Conservation (phyloP, 768 basidiomycete species). For the Jaapia argillacea region DNA sequence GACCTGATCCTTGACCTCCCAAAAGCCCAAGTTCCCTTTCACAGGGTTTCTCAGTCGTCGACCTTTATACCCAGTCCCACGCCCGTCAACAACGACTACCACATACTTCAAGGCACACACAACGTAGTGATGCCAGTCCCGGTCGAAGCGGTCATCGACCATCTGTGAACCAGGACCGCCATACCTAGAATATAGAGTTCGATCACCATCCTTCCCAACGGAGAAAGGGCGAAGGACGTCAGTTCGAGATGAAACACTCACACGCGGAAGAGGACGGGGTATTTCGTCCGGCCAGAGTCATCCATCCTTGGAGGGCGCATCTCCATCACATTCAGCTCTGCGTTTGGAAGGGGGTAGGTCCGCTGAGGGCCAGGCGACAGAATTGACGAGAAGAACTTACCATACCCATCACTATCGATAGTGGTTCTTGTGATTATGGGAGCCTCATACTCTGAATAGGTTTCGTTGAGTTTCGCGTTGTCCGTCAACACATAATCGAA, state of each 20-base stretch:
- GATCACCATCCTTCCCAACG: conserved; percentile 3
- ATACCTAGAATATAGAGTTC: conserved; percentile 43
- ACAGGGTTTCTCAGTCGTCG: conserved; percentile 77
- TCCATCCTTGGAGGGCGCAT: conserved; percentile 90
- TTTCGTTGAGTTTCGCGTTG: conserved; percentile 57
- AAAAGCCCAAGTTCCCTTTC: conserved; percentile 81
- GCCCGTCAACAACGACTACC: conserved; percentile 81
- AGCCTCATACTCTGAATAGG: conserved; percentile 57
- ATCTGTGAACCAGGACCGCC: conserved; percentile 85
- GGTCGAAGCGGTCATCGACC: conserved; percentile 53
- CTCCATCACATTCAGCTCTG: conserved; percentile 87
- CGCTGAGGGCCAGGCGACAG: background rate
- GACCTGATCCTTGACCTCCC: conserved; percentile 85
- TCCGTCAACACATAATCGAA: conserved; percentile 60
- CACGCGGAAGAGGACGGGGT: conserved; percentile 89
- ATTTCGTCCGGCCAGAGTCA: conserved; percentile 89
- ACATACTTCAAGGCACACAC: conserved; percentile 77
- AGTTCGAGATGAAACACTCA: conserved; percentile 21
- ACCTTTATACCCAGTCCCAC: conserved; percentile 91
- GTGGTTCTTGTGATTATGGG: conserved; percentile 64
- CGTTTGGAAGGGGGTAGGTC: background rate
- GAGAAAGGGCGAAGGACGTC: background rate
- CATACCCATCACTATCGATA: conserved; percentile 73
- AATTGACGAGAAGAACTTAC: conserved; percentile 24
- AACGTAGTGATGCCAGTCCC: conserved; percentile 85